Base-by-base conservation (phyloP, 164 flowering plant genomes). In the Santalum album region DNA sequence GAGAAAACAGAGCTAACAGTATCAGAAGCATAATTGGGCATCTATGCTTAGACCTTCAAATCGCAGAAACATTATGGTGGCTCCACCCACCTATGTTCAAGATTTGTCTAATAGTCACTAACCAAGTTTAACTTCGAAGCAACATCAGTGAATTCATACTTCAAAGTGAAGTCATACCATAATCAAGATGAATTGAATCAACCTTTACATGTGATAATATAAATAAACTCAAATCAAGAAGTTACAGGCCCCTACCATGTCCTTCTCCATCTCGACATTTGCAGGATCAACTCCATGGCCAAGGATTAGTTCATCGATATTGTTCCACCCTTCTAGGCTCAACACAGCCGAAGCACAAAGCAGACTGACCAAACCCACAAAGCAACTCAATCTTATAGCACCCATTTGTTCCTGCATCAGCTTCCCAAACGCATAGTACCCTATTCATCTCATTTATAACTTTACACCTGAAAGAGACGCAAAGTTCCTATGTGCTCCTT, bases 391-490 rank as follows among this genome's bases (percentile, higher is more conserved):
- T 63, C 60, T 65, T 45, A 45, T 59, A 29, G 46, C 43, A 64
- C 56, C 73, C 83, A 77, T 83, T 57, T 48, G 49, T 46, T 24
- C 50, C 50, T 55, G 59, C 36, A 63, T 65, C 54, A 58, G 32
- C 53, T 51, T 60, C 54, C 29, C 54, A 54, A 32, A 36, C 53
- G 43, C 40, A 38, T 38, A 53, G 17, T 45, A 24, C 44, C 58
- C 74, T 77, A 62, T 35, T 71, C 79, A 70, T 72, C 43, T 68
- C 71, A 71, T 65, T 59, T 54, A 56, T 50, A 42, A 12, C 53
- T 34, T 51, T 65, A 63, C 21, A 21, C 16, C 49, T 3, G 19
- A 22, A 22, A 20, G 49, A 25, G 21, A 45, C 3, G 2, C 11
- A 20, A 45, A 45, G 9, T 1, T n/a, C 25, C 12, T 45, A 22